A percentile compares a stretch with the other conserved stretches of the same genome.
These are phyloP conservation scores for Phycomyces blakesleeanus DNA, from an alignment of 192 early-diverging fungal species.

Conservation along the genomic window DNA sequence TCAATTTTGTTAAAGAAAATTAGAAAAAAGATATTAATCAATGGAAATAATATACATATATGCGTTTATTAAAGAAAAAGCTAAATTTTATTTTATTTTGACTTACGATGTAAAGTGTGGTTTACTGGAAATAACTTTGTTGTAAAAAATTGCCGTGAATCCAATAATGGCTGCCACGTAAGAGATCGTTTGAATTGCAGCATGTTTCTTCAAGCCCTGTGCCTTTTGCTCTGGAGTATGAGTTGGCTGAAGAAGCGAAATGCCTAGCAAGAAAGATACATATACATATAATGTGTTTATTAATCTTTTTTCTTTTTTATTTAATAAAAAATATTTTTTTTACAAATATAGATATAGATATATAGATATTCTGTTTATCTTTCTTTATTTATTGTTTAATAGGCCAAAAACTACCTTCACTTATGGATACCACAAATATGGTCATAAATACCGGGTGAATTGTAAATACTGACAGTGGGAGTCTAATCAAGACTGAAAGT, in stretches of 20 bases:
- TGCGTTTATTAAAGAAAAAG: too few species aligned
- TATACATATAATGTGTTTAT: too few species aligned
- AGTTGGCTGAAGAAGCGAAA: conserved; percentile 30
- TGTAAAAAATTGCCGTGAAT: conserved; percentile 17
- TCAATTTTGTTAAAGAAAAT: too few species aligned
- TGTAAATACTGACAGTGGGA: conserved; percentile 26
- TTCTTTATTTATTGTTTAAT: not conserved
- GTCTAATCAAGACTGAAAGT: conserved; percentile 17
- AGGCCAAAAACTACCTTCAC: conserved; percentile 27
- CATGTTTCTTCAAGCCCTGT: conserved; percentile 28
- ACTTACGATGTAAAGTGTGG: conserved; percentile 32
- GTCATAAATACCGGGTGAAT: conserved; percentile 33
- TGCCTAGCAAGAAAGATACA: conserved; percentile 17
- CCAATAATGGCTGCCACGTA: conserved; percentile 26
- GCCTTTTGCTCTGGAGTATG: conserved; percentile 28
- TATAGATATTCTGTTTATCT: not conserved
- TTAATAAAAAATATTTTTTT: not conserved
- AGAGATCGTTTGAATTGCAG: conserved; percentile 14
- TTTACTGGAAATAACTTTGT: conserved; percentile 23
- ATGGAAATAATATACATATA: too few species aligned
- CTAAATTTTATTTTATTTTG: not conserved
- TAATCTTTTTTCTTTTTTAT: too few species aligned
- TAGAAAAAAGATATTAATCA: too few species aligned
- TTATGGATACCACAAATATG: conserved; percentile 19
- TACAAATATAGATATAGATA: not conserved